Conservation (phyloP, 106 monocot species). For the Vanilla planifolia region DNA sequence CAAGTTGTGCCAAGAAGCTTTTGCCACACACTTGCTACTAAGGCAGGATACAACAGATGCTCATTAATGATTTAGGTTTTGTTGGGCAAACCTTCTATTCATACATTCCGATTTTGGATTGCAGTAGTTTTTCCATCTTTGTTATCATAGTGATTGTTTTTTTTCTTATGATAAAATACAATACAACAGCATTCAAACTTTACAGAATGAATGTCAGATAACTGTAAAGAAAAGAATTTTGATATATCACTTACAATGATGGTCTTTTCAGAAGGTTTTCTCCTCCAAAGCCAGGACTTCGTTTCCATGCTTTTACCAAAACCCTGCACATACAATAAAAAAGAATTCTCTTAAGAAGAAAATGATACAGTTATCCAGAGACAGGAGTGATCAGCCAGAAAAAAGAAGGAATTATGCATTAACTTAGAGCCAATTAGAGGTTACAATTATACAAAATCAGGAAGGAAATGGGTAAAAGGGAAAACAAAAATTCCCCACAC, state of each 20-base stretch:
- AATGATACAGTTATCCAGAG: neutral
- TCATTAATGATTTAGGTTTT: neutral
- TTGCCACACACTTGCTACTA: neutral
- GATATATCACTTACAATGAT: constrained; percentile 8
- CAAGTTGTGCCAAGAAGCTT: neutral
- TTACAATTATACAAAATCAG: neutral
- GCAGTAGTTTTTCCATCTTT: no score
- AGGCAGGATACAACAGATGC: neutral
- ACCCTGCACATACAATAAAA: neutral
- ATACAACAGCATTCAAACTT: neutral
- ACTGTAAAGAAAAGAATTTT: constrained; percentile 1
- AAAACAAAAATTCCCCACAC: no score
- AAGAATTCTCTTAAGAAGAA: neutral
- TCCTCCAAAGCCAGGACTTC: constrained; percentile 57
- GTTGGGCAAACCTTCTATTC: no score
- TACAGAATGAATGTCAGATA: neutral
- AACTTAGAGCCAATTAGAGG: neutral
- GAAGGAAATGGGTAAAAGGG: neutral
- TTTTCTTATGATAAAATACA: no score
- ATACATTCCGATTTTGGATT: no score
- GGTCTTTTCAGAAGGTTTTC: constrained; percentile 34
- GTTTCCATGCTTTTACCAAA: constrained; percentile 34
- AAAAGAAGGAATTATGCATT: neutral
- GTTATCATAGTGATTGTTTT: no score
- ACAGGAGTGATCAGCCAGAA: neutral